Conservation (phyloP, 148 eudicot genomes). For the Chenopodium album region DNA sequence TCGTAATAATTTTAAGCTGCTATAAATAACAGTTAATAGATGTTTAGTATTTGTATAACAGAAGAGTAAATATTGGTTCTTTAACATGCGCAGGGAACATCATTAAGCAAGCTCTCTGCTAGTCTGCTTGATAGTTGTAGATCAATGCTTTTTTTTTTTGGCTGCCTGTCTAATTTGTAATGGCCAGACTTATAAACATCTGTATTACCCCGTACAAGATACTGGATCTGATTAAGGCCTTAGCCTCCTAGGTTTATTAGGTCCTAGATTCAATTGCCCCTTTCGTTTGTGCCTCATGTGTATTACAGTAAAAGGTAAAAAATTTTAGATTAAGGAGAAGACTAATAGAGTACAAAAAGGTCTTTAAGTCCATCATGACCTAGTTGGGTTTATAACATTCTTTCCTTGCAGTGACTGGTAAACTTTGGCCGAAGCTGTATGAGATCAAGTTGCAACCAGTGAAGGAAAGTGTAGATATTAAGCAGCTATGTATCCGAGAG, state of each 20-base stretch:
- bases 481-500: conserved; percentile 45
- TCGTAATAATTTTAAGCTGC: neutral
- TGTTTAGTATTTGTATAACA: neutral
- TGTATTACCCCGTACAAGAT: neutral
- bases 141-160: neutral
- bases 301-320: neutral
- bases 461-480: conserved; percentile 37
- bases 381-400: neutral
- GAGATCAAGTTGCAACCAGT: conserved; percentile 74
- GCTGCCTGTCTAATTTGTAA: neutral
- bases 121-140: neutral
- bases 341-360: neutral
- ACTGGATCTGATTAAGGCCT: neutral
- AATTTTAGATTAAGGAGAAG: neutral
- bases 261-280: neutral
- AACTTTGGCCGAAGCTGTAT: conserved; percentile 89
- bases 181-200: neutral
- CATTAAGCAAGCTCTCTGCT: neutral
- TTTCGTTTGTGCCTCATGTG: neutral
- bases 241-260: neutral
- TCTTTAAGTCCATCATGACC: neutral
- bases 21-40: neutral
- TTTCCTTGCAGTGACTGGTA: conserved; percentile 71
- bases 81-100: neutral
- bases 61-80: neutral